These are phyloP conservation scores for Colletotrichum gigasporum DNA, from an alignment of 2,329 filamentous ascomycete genomes.

Conservation along the genomic window DNA sequence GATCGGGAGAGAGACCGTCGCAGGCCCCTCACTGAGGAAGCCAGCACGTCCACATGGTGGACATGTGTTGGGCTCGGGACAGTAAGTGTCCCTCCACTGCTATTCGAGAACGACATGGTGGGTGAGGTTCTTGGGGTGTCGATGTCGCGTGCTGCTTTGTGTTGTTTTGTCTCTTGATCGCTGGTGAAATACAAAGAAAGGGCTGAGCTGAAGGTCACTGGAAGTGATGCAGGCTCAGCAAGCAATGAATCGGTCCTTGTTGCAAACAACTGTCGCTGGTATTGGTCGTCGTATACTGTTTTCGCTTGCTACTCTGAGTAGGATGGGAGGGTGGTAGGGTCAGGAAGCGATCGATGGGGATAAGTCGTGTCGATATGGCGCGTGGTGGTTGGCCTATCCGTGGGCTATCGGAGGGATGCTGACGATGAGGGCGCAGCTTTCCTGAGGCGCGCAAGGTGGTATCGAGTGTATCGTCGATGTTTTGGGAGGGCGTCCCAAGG, in stretches of 20 bases:
- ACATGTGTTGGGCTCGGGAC: constrained; percentile 86
- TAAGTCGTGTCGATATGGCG: constrained; percentile 15
- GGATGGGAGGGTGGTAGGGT: constrained; percentile 5
- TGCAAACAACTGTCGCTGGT: constrained; percentile 27
- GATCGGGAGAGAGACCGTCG: constrained; percentile 90
- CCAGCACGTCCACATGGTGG: constrained; percentile 80
- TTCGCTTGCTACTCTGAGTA: constrained; percentile 16
- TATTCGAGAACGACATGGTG: constrained; percentile 68
- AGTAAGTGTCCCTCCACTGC: constrained; percentile 80
- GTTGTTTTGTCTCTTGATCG: background rate
- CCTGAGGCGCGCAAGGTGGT: background rate
- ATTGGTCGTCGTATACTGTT: constrained; percentile 28
- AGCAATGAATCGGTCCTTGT: constrained; percentile 14
- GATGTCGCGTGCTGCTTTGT: no score
- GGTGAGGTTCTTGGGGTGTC: constrained; percentile 23
- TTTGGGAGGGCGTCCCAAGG: constrained; percentile 1
- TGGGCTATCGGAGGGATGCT: constrained; percentile 1
- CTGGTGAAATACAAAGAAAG: constrained; percentile 22
- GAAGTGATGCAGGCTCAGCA: constrained; percentile 13
- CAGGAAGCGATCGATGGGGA: constrained; percentile 13
- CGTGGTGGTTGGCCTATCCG: constrained; percentile 2
- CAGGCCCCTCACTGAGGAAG: constrained; percentile 82
- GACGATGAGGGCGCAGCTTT: constrained; percentile 15
- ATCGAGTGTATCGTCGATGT: constrained; percentile 21
- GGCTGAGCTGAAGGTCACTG: background rate